phyloP scores from a whole-genome alignment of 345 rosid species.

The Acer campestre region DNA sequence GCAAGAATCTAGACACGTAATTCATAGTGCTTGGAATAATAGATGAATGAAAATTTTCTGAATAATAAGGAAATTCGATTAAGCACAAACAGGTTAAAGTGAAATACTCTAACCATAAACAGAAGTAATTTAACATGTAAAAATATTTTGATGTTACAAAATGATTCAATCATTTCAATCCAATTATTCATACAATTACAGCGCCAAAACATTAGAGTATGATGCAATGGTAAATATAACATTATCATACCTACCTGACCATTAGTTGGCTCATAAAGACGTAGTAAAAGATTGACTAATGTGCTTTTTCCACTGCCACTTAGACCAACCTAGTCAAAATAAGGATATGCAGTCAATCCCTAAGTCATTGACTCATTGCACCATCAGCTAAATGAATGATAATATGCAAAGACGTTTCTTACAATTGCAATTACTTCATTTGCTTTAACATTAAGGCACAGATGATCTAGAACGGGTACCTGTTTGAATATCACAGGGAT shows the following conservation, averaged over 20 bases:
- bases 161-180: neutral
- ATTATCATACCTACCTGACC: constrained; percentile 49
- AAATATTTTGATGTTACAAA: neutral
- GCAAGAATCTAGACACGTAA: neutral
- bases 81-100: neutral
- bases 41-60: neutral
- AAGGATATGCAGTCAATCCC: constrained; percentile 9
- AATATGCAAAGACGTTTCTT: constrained; percentile 23
- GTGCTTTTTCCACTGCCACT: constrained; percentile 60
- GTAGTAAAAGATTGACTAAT: constrained; percentile 44
- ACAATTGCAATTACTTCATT: constrained; percentile 50
- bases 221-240: neutral
- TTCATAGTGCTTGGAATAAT: neutral
- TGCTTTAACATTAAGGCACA: constrained; percentile 39
- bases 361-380: neutral
- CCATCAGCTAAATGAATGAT: constrained; percentile 7
- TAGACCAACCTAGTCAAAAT: constrained; percentile 41
- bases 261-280: constrained; percentile 40
- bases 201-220: neutral
- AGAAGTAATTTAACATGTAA: neutral
- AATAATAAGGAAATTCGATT: neutral
- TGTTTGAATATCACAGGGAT: constrained; percentile 15
- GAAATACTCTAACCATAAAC: neutral
- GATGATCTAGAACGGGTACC: constrained; percentile 39
- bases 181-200: neutral